Evolutionary conservation across 805 yeast genomes (phyloP).

Genomic region (Lachancea waltii): DNA sequence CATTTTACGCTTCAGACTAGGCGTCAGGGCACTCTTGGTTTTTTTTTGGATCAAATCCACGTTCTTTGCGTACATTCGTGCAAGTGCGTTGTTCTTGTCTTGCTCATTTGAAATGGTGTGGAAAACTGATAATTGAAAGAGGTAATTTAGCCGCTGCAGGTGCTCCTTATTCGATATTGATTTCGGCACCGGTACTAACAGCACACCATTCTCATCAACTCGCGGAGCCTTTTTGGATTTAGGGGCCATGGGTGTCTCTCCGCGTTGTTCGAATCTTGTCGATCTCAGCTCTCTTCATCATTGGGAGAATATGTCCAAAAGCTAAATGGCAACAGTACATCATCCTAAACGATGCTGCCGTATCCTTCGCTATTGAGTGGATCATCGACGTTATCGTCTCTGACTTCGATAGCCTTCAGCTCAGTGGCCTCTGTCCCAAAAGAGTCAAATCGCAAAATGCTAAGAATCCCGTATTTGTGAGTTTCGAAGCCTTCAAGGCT

Average conservation of each 20-base stretch:
- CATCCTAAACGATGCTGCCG: constrained; percentile 3
- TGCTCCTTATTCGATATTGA: constrained; percentile 49
- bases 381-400: neutral
- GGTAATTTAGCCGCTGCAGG: constrained; percentile 50
- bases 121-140: constrained; percentile 48
- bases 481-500: constrained; percentile 3
- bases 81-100: constrained; percentile 31
- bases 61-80: constrained; percentile 49
- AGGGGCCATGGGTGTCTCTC: neutral
- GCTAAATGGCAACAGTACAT: too few species aligned
- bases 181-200: constrained; percentile 32
- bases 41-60: constrained; percentile 60
- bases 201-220: constrained; percentile 18
- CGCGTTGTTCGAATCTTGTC: neutral
- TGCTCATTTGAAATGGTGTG: constrained; percentile 33
- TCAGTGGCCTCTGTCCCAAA: constrained; percentile 6
- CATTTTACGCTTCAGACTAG: constrained; percentile 55
- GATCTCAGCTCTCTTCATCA: too few species aligned
- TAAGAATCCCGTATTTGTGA: constrained; percentile 16
- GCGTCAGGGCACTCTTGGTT: constrained; percentile 58
- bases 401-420: neutral
- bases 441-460: constrained; percentile 15
- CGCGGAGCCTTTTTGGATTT: constrained; percentile 5
- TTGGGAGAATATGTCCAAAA: too few species aligned
- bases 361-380: neutral